Base-by-base conservation (phyloP, 805 yeast genomes). In the Wickerhamomyces strasburgensis region DNA sequence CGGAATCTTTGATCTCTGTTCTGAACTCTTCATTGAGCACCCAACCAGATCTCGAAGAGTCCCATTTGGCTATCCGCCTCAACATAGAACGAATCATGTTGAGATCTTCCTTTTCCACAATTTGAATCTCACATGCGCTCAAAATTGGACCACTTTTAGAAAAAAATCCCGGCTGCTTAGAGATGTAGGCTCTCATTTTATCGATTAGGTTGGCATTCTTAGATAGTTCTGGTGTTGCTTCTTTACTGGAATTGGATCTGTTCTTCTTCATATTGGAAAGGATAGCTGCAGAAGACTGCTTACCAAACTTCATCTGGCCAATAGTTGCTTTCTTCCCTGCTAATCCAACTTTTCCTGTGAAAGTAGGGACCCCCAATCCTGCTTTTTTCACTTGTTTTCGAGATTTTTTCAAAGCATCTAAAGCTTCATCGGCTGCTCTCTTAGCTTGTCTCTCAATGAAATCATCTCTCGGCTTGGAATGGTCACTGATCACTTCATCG, bases 271-370 rank as follows among this genome's bases (percentile, higher is more conserved):
- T 63, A 29, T 64, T 67, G 13, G 64, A 56, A 27, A 82, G 55
- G 31, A 82, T 75, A 0, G 76, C 62, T 0, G 67, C 39, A 0
- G 87, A 78, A 1, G 78, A 58, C 6, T 40, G 46, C 8, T 25
- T 31, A n/a, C 30, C 46, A 40, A 19, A 44, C 42, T 40, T 55
- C 17, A 31, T 21, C 28, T 35, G 38, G 4, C 35, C 33, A 5
- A 40, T 31, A 3, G 44, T 60, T 7, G 49, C 52, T 21, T 67
- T 59, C 46, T 68, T 73, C 1, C 96, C 96, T 0, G 96, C 96
- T 14, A 64, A 58, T 0, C 98, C 98, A 66, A 81, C 86, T 47
- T 75, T 75, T 0, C 98, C 98, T 0, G 98, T 90, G 94, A 97
- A 93, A 0, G 98, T 90, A 0, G 97, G 98, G 0, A 83, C 79